phyloP scores from a whole-genome alignment of 1,284 basidiomycete genomes.

The Phellinidium pouzarii region DNA sequence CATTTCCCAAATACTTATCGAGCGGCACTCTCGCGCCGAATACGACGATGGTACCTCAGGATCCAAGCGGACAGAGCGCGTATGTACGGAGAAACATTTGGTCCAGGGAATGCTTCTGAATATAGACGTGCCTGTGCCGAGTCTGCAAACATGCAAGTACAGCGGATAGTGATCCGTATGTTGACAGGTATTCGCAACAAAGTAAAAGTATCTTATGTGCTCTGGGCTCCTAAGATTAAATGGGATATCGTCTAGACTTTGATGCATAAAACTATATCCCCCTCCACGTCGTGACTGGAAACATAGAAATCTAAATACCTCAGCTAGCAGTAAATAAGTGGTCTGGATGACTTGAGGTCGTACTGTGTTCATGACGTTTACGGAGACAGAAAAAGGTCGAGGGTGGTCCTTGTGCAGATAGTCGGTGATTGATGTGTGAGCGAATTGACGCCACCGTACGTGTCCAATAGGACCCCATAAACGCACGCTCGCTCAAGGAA shows the following conservation, averaged over 20 bases:
- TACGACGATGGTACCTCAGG: too few relatives aligned
- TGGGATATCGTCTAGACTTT: too few relatives aligned
- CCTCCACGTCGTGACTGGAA: too few relatives aligned
- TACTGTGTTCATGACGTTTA: background rate
- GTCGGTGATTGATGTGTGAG: background rate
- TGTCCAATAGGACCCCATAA: background rate
- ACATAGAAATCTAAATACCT: too few relatives aligned
- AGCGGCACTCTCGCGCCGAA: too few relatives aligned
- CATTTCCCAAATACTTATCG: too few relatives aligned
- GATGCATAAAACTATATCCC: too few relatives aligned
- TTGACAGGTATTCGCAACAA: background rate
- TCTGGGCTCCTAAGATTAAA: background rate
- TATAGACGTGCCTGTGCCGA: background rate
- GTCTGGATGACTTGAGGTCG: background rate
- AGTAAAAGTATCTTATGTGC: background rate
- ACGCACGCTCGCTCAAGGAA: conserved; percentile 7
- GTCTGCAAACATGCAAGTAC: background rate
- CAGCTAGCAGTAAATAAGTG: too few relatives aligned
- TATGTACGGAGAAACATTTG: background rate
- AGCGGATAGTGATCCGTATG: background rate
- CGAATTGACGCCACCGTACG: background rate
- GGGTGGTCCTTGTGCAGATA: background rate
- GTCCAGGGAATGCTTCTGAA: background rate
- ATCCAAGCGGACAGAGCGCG: too few relatives aligned
- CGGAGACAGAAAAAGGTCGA: background rate